Base-by-base conservation (phyloP, 1,139 yeast genomes). In the Kodamaea plutei region DNA sequence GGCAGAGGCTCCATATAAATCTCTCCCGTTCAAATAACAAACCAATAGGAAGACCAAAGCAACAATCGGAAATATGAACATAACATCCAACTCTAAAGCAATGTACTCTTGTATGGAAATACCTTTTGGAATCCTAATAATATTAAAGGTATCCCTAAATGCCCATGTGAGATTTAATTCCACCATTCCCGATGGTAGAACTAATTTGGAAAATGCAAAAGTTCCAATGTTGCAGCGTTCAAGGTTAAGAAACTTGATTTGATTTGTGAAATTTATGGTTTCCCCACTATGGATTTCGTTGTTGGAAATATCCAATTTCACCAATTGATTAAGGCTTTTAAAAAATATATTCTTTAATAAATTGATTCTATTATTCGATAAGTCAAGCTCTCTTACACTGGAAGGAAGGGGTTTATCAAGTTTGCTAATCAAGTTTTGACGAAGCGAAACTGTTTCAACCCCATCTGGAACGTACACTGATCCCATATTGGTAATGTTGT, bases 141-240 rank as follows among this genome's bases (percentile, higher is more conserved):
- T 21, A 12, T 21, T 21, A 21, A 21, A 21, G 7, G 23, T 21
- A 21, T 21, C 14, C 23, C 11, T 21, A 12, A 21, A 21, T 9
- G 23, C 12, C 14, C 23, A 12, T 21, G 23, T 21, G 8, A 21
- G 14, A 21, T 21, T 13, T 13, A 21, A 21, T 21, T 21, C 23
- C 14, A 21, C 23, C 8, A 21, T 9, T 3, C 14, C 23, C 4
- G 4, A 8, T 9, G 23, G 23, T 4, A 21, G 9, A 4, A 9
- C 12, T 4, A 21, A 11, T 4, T 11, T 9, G 8, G 23, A 9
- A 21, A 21, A 21, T 11, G 8, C 23, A 12, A 21, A 10, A 9
- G 14, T 12, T 11, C 23, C 23, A 21, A 21, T 10, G 14, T 21
- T 10, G 11, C 23, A 21, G 11, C 11, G 12, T 9, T 11, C 23